Percentiles rank a stretch among this genome's conserved stretches.
These are phyloP conservation scores for Phragmites australis DNA, from an alignment of 176 grass and related monocot species.

Conservation along the genomic window DNA sequence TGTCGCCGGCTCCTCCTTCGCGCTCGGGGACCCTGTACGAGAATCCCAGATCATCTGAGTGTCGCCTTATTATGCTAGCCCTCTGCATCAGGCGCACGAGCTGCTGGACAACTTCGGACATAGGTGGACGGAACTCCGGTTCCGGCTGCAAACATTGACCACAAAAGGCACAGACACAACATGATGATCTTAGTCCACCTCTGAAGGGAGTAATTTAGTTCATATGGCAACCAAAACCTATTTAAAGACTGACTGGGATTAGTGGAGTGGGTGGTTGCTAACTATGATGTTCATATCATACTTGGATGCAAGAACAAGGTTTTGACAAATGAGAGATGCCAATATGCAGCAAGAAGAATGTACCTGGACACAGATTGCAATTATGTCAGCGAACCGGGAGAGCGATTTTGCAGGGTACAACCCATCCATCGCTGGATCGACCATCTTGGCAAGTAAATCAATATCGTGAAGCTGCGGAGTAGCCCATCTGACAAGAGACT, in stretches of 20 bases:
- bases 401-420: slow-evolving; percentile 94
- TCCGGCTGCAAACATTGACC: slow-evolving; percentile 57
- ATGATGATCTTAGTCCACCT: background rate
- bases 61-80: slow-evolving; percentile 58
- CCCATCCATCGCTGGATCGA: slow-evolving; percentile 81
- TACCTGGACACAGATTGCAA: slow-evolving; percentile 94
- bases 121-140: slow-evolving; percentile 92
- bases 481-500: slow-evolving; percentile 93
- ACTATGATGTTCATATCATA: background rate
- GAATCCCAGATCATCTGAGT: slow-evolving; percentile 71
- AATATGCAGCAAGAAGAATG: background rate
- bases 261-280: background rate
- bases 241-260: background rate
- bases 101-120: slow-evolving; percentile 94
- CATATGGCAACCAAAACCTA: background rate
- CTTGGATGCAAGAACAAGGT: background rate
- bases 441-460: slow-evolving; percentile 85
- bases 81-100: slow-evolving; percentile 87
- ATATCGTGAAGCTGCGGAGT: slow-evolving; percentile 94
- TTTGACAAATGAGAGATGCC: background rate
- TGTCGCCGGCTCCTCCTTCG: slow-evolving; percentile 29
- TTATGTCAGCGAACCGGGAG: slow-evolving; percentile 92
- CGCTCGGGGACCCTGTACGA: slow-evolving; percentile 68
- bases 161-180: background rate
- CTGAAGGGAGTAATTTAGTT: background rate